Evolutionary conservation across 2,329 filamentous ascomycete genomes (phyloP).

Genomic region (Xylaria arbuscula): DNA sequence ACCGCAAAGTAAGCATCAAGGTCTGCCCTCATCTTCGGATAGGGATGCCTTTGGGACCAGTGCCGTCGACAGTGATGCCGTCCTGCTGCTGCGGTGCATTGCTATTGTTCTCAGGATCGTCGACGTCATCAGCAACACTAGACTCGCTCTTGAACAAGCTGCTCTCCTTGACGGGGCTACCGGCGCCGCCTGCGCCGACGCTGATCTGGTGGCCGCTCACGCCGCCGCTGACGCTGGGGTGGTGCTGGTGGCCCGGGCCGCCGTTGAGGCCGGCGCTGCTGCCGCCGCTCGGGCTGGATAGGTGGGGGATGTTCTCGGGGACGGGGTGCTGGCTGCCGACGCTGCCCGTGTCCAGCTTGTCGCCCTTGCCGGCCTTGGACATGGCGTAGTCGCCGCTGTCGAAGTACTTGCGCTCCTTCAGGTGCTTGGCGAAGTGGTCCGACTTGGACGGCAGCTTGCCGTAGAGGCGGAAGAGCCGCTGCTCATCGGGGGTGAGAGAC

Average conservation of each 20-base stretch:
- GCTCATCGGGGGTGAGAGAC: constrained; percentile 94
- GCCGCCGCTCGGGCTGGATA: constrained; percentile 71
- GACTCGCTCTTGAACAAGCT: constrained; percentile 88
- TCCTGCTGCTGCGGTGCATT: constrained; percentile 50
- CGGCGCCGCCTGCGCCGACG: constrained; percentile 57
- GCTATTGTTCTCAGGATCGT: constrained; percentile 53
- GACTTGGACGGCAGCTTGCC: constrained; percentile 97
- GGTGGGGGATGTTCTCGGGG: constrained; percentile 93
- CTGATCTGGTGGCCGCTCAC: constrained; percentile 58
- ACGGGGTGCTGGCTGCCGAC: constrained; percentile 95
- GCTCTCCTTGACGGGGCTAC: constrained; percentile 90
- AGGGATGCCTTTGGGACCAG: constrained; percentile 66
- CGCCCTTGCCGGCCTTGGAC: constrained; percentile 96
- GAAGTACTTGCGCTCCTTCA: constrained; percentile 99
- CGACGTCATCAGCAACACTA: constrained; percentile 66
- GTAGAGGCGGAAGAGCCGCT: constrained; percentile 95
- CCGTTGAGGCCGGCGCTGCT: constrained; percentile 54
- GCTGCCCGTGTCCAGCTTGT: constrained; percentile 90
- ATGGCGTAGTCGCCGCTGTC: constrained; percentile 96
- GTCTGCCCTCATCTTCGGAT: constrained; percentile 66
- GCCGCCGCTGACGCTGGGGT: constrained; percentile 51
- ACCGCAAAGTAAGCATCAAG: neutral
- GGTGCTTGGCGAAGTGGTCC: constrained; percentile 96
- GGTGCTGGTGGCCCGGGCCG: constrained; percentile 51
- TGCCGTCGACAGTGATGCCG: constrained; percentile 57